Evolutionary conservation across 257 asterid genomes (phyloP).

Genomic region (Salvia hispanica): DNA sequence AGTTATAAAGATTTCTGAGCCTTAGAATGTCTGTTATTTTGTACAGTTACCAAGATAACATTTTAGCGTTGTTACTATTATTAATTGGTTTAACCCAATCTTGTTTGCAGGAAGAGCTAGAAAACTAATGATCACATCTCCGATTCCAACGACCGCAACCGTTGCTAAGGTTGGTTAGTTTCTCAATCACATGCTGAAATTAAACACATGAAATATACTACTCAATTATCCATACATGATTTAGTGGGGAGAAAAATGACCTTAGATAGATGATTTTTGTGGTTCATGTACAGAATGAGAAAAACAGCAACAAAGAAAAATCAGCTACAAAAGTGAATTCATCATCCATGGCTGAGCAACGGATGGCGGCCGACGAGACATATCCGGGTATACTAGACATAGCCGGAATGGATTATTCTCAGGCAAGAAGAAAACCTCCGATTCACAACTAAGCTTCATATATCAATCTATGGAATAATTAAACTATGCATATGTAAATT

Average conservation of each 20-base stretch:
- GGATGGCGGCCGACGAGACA: constrained; percentile 17
- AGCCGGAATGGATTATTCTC: constrained; percentile 87
- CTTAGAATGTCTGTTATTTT: too few species aligned
- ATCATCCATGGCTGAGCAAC: constrained; percentile 39
- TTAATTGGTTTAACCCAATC: neutral
- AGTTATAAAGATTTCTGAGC: neutral
- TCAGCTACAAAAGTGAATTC: constrained; percentile 26
- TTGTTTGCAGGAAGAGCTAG: constrained; percentile 62
- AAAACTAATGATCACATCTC: constrained; percentile 44
- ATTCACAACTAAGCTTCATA: constrained; percentile 60
- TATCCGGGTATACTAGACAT: constrained; percentile 63
- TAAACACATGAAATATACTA: neutral
- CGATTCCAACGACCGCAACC: constrained; percentile 40
- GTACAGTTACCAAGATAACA: neutral
- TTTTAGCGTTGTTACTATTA: neutral
- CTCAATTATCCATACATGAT: too few species aligned
- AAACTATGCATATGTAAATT: neutral
- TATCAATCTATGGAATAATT: neutral
- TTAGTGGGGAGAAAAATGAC: too few species aligned
- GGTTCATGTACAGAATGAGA: constrained; percentile 50
- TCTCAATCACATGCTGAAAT: neutral
- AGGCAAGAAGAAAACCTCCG: constrained; percentile 71
- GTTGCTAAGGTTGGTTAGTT: constrained; percentile 55
- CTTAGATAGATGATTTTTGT: neutral
- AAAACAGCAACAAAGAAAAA: constrained; percentile 34